Evolutionary conservation across 2,329 filamentous ascomycete species (phyloP).

Genomic region (Endocalyx cinctus): DNA sequence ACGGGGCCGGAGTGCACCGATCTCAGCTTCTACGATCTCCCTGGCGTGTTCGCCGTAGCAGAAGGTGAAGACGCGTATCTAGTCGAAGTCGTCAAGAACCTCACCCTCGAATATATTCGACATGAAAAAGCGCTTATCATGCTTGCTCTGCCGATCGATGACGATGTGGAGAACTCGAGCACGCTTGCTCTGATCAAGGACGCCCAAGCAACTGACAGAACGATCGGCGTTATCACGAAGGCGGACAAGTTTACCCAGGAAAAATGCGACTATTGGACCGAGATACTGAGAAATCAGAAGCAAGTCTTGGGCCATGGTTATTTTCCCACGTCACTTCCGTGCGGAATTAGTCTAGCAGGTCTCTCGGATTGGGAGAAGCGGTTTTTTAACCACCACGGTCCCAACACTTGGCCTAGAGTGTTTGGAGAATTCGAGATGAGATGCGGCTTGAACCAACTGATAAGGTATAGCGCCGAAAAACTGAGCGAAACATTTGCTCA

Average conservation of each 20-base stretch:
- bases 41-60: constrained; percentile 69
- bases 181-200: constrained; percentile 59
- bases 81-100: constrained; percentile 62
- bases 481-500: constrained; percentile 47
- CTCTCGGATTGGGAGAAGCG: constrained; percentile 43
- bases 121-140: constrained; percentile 69
- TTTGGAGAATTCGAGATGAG: constrained; percentile 40
- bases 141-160: constrained; percentile 69
- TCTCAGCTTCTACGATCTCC: constrained; percentile 76
- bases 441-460: constrained; percentile 49
- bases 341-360: constrained; percentile 43
- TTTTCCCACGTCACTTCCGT: constrained; percentile 66
- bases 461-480: constrained; percentile 44
- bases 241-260: constrained; percentile 60
- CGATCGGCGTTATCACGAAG: constrained; percentile 74
- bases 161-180: constrained; percentile 67
- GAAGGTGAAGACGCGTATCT: constrained; percentile 57
- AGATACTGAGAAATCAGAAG: constrained; percentile 54
- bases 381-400: constrained; percentile 39
- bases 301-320: constrained; percentile 66
- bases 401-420: constrained; percentile 38
- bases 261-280: constrained; percentile 49
- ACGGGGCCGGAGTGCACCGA: constrained; percentile 63
- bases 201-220: constrained; percentile 50
- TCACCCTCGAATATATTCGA: constrained; percentile 63